These are phyloP conservation scores for Neofusicoccum ribis DNA, from an alignment of 2,329 filamentous ascomycete species.

Conservation along the genomic window DNA sequence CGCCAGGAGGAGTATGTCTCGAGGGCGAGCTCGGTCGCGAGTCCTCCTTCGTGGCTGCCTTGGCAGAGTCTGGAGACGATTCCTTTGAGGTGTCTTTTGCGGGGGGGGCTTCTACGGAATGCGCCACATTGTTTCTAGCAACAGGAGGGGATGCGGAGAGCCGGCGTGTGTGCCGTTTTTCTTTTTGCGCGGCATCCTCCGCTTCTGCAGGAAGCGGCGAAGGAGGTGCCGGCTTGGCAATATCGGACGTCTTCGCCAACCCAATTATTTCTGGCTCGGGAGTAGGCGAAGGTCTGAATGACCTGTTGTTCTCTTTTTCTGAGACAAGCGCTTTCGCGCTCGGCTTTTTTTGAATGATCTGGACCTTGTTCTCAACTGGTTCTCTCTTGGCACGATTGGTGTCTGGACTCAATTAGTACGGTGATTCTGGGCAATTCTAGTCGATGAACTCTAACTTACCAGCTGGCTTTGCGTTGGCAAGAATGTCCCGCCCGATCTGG, in stretches of 20 bases:
- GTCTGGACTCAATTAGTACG: not conserved
- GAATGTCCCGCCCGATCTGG: slow-evolving; percentile 6
- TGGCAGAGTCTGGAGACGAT: not conserved
- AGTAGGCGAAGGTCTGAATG: not conserved
- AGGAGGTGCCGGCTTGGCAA: slow-evolving; percentile 3
- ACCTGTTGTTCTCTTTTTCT: not conserved
- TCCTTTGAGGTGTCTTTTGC: not conserved
- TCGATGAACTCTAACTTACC: not conserved
- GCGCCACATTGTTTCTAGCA: not conserved
- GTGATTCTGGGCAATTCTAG: too few species aligned
- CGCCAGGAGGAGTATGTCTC: not conserved
- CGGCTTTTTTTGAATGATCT: not conserved
- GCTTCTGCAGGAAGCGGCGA: slow-evolving; percentile 3
- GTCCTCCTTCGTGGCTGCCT: not conserved
- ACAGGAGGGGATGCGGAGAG: slow-evolving; percentile 26
- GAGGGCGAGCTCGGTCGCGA: not conserved
- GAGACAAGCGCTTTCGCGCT: not conserved
- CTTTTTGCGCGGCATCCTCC: slow-evolving; percentile 21
- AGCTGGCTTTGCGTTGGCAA: not conserved
- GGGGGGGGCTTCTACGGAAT: not conserved
- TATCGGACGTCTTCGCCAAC: slow-evolving; percentile 9
- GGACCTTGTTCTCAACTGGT: not conserved
- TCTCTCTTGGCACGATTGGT: not conserved
- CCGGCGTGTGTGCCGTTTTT: slow-evolving; percentile 29
- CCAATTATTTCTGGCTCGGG: not conserved